Base-by-base conservation (phyloP, 306 rosid species). In the Dalbergia oliveri region DNA sequence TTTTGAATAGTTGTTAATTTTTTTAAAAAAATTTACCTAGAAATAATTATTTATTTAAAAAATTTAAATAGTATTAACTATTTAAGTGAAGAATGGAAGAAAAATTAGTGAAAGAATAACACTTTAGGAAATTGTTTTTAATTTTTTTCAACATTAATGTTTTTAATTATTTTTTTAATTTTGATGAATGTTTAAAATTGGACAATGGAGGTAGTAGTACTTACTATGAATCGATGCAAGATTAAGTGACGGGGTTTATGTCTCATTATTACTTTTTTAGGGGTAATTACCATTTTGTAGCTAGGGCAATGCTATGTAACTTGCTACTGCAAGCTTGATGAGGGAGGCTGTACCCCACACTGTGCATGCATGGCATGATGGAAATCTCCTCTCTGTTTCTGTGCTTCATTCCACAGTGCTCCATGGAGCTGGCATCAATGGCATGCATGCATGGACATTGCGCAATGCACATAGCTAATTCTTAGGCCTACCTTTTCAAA, bases 321-420 rank as follows among this genome's bases (percentile, higher is more conserved):
- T 61, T 76, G 35, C 59, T 18, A 75, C 72, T 61, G 54, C 31
- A 76, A 60, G 82, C 76, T 75, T 1, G 39, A 82, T 44, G 50
- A 69, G 19, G 53, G 12, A 50, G 60, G 72, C 72, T 76, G 78
- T 6, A 51, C 19, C 4, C 8, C 34, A 39, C 75, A 71, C 67
- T 76, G 56, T 76, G 86, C 86, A 82, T 83, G 86, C 86, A 83
- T 77, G 79, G 83, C 83, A 65, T 43, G 26, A 66, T 72, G 41
- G 57, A 72, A 69, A 71, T 66, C 26, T 66, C 43, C 19, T 21
- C 80, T 65, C 59, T 72, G 71, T 66, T 69, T 70, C 72, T 57
- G 58, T 78, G 66, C 59, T 73, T 57, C 39, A 16, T 26, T 65
- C 41, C 68, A 80, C 49, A 75, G 81, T 69, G 73, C 61, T 82